Evolutionary conservation across 768 basidiomycete genomes (phyloP), one percentile per base, ranked within the genome.

Genomic region (Boletus sp.): DNA sequence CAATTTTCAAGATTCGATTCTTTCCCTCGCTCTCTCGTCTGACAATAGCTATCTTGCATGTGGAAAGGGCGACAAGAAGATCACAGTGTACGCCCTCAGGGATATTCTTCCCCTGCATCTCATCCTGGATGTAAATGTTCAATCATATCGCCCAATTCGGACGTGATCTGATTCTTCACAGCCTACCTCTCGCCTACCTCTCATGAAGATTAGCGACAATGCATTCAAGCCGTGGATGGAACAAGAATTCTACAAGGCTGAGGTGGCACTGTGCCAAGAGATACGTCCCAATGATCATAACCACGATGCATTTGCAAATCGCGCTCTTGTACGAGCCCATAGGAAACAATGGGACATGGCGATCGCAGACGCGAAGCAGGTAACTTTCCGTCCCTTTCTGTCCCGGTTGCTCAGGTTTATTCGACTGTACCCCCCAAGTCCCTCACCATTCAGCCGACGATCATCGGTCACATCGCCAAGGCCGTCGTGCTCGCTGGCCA

Each of bases 181-280:
- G 45, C 30, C 44, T 7, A 15, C 40, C 19, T 40, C 48, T 50
- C 43, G 25, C 15, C 41, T 54, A 1, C 58, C 46, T 6, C 48
- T 59, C 13, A 33, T 58, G 43, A 39, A 39, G 2, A 23, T 59
- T 7, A 50, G 9, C 14, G 2, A 15, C 1, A 21, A 39, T 0
- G 7, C 7, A 2, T 51, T 60, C 41, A 27, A 47, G 9, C 4
- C n/a, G 4, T 60, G 58, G 58, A 35, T 55, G 15, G 40, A 58
- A 17, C 40, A 56, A 17, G 7, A 25, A 3, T 17, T 33, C 10
- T 3, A 15, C 10, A 3, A n/a, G 1, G 23, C 33, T 34, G 2
- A 14, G 6, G 4, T 2, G n/a, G 4, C 0, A 7, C 11, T 32
- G 21, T 25, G 1, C 27, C 9, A 8, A 14, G 15, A 9, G 41